Conservation (phyloP, 371 early-diverging fungal species). For the Dichotomocladium elegans region DNA sequence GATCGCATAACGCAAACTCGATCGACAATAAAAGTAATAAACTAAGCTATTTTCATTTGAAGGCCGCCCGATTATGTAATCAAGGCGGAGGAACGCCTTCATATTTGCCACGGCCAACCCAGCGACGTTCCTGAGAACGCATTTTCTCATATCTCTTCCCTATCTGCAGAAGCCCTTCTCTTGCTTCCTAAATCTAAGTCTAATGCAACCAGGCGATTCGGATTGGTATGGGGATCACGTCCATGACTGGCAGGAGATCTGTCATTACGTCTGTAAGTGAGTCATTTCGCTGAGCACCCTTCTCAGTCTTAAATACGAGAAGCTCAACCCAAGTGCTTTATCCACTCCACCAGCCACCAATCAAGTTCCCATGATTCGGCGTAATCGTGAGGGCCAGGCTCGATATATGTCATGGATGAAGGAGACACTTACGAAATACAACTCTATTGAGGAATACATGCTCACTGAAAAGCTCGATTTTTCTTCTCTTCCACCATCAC, state of each 20-base stretch:
- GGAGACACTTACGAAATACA: constrained; percentile 34
- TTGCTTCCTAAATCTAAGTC: too few species aligned
- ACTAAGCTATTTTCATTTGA: too few species aligned
- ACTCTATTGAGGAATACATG: constrained; percentile 39
- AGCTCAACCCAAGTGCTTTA: not conserved
- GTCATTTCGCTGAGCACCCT: not conserved
- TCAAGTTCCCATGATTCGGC: constrained; percentile 25
- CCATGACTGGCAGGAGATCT: constrained; percentile 36
- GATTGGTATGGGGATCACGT: constrained; percentile 24
- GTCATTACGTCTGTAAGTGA: constrained; percentile 27
- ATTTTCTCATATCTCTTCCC: too few species aligned
- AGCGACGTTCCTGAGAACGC: not conserved
- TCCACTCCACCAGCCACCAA: too few species aligned
- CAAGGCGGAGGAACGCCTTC: not conserved
- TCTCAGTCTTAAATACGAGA: not conserved
- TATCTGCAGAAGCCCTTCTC: too few species aligned
- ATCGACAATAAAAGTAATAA: too few species aligned
- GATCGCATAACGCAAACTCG: too few species aligned
- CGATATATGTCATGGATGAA: constrained; percentile 36
- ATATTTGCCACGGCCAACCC: too few species aligned
- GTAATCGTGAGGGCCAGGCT: constrained; percentile 20
- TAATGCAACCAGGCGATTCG: not conserved
- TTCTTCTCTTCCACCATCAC: constrained; percentile 21
- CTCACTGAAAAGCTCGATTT: constrained; percentile 37
- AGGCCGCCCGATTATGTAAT: not conserved